Evolutionary conservation across 805 yeast species (phyloP), one percentile per base, ranked within the genome.

Genomic region (Saccharomycopsis schoenii): DNA sequence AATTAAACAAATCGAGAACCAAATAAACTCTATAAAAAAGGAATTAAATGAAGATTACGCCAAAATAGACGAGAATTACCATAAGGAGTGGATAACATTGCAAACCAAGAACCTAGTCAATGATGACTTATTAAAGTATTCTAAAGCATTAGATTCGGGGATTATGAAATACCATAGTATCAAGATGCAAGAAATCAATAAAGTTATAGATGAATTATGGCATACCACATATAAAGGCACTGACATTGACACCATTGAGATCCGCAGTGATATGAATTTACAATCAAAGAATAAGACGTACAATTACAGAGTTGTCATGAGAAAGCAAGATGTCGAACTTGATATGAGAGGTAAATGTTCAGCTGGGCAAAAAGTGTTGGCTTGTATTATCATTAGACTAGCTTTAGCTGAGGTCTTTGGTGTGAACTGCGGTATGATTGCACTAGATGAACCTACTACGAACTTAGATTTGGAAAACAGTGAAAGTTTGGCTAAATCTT

Each of bases 261-360:
- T 94, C 64, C 80, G 85, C 66, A 87, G 96, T 47, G 98, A 93
- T 67, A 78, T 74, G 11, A 67, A 69, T 6, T 68, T 66, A 55
- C 65, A 70, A 14, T 55, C 65, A 2, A 71, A 69, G 55, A 81
- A 82, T 51, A 76, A 96, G 61, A 82, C 94, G 0, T 93, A 92
- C 71, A 92, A 93, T 70, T 93, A 93, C 69, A 77, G 97, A 43
- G 97, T 94, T 19, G 96, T 92, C 24, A 94, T 94, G 99, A 84
- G 85, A 62, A 94, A 94, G 70, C 89, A 88, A 68, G 93, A 88
- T 62, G 88, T 85, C 1, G 98, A 94, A 71, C 75, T 94, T 56
- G 99, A 94, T 70, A 94, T 94, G 99, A 81, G 99, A 64, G 99
- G 99, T 0, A 76, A 99, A 61, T 94, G 99, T 71, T 89, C 97